phyloP scores from a whole-genome alignment of 345 rosid genomes.

The Salix brachista region DNA sequence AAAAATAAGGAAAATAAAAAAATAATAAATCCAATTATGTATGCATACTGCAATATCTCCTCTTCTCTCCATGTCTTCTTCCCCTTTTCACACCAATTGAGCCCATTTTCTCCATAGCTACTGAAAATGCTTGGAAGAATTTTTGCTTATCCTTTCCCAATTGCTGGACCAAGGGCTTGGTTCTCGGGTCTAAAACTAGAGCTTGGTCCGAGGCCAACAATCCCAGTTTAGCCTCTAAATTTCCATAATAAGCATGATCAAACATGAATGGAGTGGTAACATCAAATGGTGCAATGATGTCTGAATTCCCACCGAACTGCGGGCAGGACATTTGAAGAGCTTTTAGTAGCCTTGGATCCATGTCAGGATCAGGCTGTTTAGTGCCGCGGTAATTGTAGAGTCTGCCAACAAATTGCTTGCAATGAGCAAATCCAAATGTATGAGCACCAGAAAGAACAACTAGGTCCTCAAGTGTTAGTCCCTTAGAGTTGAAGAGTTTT shows the following conservation, averaged over 20 bases:
- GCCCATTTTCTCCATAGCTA: constrained; percentile 84
- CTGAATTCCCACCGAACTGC: constrained; percentile 40
- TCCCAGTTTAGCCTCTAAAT: constrained; percentile 55
- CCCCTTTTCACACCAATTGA: constrained; percentile 70
- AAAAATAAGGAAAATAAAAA: neutral
- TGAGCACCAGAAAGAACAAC: constrained; percentile 81
- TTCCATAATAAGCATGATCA: constrained; percentile 58
- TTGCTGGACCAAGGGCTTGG: constrained; percentile 48
- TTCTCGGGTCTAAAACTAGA: constrained; percentile 52
- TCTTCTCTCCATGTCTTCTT: constrained; percentile 63
- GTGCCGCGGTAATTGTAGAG: constrained; percentile 60
- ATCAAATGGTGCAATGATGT: constrained; percentile 62
- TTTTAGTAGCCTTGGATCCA: constrained; percentile 62
- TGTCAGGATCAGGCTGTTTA: constrained; percentile 49
- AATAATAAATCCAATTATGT: neutral
- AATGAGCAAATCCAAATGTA: constrained; percentile 84
- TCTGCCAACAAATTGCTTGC: constrained; percentile 49
- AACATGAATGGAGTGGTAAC: constrained; percentile 68
- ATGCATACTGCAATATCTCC: constrained; percentile 55
- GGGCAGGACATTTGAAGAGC: constrained; percentile 75
- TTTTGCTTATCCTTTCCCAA: constrained; percentile 45
- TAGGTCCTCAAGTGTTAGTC: constrained; percentile 53
- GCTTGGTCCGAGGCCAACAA: constrained; percentile 64
- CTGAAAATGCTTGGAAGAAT: constrained; percentile 61
- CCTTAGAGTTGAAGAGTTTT: constrained; percentile 68